Conservation (phyloP, 805 yeast species). For the Candida montana region DNA sequence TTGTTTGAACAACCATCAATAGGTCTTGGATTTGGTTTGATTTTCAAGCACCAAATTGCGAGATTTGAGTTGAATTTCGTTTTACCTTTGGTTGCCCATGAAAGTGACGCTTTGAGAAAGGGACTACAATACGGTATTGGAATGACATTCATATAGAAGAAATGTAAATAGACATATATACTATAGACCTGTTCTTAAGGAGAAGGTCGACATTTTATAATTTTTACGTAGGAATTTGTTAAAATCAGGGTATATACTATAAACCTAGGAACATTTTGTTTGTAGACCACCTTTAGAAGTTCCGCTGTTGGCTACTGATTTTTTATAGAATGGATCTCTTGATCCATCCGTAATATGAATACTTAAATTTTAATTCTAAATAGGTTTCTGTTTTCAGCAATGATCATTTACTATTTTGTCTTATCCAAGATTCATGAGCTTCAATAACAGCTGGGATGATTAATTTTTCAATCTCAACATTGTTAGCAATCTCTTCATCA, state of each 20-base stretch:
- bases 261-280: too few relatives aligned
- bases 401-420: slow-evolving; percentile 5
- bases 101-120: slow-evolving; percentile 47
- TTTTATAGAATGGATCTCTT: too few relatives aligned
- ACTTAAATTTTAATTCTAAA: too few relatives aligned
- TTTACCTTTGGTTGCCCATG: slow-evolving; percentile 50
- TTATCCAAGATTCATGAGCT: slow-evolving; percentile 62
- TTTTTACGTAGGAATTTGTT: too few relatives aligned
- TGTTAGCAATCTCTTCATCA: slow-evolving; percentile 33
- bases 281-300: too few relatives aligned
- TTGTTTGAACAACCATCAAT: slow-evolving; percentile 40
- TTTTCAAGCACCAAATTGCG: slow-evolving; percentile 59
- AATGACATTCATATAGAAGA: slow-evolving; percentile 43
- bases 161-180: neutral
- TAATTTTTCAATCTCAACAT: slow-evolving; percentile 66
- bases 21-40: slow-evolving; percentile 54
- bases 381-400: too few relatives aligned
- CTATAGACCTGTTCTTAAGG: too few relatives aligned
- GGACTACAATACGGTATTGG: slow-evolving; percentile 69
- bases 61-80: slow-evolving; percentile 63
- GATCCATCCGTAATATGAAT: too few relatives aligned
- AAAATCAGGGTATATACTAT: too few relatives aligned
- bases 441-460: slow-evolving; percentile 74
- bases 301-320: too few relatives aligned
- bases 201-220: too few relatives aligned